Conservation (phyloP, 2,329 filamentous ascomycete genomes). For the Trichoderma hamatum region DNA sequence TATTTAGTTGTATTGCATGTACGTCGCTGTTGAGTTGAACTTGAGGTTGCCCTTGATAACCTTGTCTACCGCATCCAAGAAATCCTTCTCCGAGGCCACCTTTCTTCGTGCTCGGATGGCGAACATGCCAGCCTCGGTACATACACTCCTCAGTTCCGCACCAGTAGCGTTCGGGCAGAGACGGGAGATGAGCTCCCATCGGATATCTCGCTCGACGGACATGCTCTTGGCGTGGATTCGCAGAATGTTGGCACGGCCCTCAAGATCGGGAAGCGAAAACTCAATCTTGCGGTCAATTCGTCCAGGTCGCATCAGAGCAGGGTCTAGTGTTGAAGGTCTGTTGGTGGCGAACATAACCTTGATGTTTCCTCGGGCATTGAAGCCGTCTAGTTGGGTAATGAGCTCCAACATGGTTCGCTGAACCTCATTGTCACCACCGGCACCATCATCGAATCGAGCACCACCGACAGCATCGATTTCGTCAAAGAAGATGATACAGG, state of each 20-base stretch:
- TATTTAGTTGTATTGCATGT: conserved; percentile 96
- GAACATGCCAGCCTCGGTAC: conserved; percentile 98
- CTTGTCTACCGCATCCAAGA: conserved; percentile 96
- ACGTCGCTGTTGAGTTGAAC: conserved; percentile 98
- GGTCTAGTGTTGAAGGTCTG: conserved; percentile 90
- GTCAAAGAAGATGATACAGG: conserved; percentile 97
- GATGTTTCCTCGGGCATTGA: conserved; percentile 96
- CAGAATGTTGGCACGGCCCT: conserved; percentile 95
- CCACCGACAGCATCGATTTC: conserved; percentile 97
- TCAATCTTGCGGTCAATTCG: conserved; percentile 99
- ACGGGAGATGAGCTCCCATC: conserved; percentile 97
- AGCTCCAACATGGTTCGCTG: conserved; percentile 98
- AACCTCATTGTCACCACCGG: conserved; percentile 95
- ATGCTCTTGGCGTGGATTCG: conserved; percentile 99
- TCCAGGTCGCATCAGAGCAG: conserved; percentile 94
- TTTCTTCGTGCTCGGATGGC: conserved; percentile 93
- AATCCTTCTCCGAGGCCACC: conserved; percentile 98
- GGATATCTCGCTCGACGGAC: conserved; percentile 97
- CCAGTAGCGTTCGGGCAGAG: conserved; percentile 97
- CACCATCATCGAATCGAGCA: conserved; percentile 94
- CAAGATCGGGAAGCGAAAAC: conserved; percentile 94
- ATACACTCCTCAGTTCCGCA: conserved; percentile 93
- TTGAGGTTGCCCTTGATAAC: conserved; percentile 99
- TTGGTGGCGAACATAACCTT: conserved; percentile 99
- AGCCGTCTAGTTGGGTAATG: conserved; percentile 95